phyloP scores from a whole-genome alignment of 106 monocot genomes.

The Phalaenopsis equestris region DNA sequence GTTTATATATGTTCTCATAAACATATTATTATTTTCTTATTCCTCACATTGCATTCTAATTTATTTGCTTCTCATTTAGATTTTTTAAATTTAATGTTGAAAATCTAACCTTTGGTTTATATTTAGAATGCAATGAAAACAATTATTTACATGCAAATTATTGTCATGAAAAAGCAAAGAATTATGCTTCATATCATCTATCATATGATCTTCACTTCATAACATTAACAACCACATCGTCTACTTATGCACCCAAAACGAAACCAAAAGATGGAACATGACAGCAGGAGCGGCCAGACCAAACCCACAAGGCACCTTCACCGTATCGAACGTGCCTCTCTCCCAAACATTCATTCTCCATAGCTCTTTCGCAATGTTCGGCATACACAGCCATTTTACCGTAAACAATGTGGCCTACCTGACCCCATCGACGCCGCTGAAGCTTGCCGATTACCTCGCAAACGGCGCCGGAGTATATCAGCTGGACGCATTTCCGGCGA shows the following conservation, averaged over 20 bases:
- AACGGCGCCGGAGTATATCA: slow-evolving; percentile 39
- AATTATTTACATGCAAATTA: too few species aligned
- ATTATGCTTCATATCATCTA: too few species aligned
- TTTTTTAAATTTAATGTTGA: too few species aligned
- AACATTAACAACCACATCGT: background rate
- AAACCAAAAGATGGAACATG: slow-evolving; percentile 26
- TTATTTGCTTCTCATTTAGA: too few species aligned
- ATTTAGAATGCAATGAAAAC: too few species aligned
- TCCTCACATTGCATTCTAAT: too few species aligned
- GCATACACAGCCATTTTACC: slow-evolving; percentile 6
- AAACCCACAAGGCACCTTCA: slow-evolving; percentile 48
- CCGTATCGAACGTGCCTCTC: slow-evolving; percentile 16
- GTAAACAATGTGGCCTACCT: slow-evolving; percentile 35
- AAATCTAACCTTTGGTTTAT: too few species aligned
- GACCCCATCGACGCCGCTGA: slow-evolving; percentile 33
- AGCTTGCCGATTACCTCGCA: slow-evolving; percentile 33
- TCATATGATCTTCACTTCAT: too few species aligned
- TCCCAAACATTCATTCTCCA: slow-evolving; percentile 29
- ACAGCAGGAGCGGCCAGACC: slow-evolving; percentile 46
- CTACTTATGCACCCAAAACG: background rate
- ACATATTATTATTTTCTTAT: too few species aligned
- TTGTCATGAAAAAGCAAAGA: background rate
- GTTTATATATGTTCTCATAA: too few species aligned
- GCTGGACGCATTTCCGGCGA: slow-evolving; percentile 24
- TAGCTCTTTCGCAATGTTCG: background rate